These are phyloP conservation scores for Boletus rubescentipes DNA, from an alignment of 768 basidiomycete genomes.

Conservation along the genomic window DNA sequence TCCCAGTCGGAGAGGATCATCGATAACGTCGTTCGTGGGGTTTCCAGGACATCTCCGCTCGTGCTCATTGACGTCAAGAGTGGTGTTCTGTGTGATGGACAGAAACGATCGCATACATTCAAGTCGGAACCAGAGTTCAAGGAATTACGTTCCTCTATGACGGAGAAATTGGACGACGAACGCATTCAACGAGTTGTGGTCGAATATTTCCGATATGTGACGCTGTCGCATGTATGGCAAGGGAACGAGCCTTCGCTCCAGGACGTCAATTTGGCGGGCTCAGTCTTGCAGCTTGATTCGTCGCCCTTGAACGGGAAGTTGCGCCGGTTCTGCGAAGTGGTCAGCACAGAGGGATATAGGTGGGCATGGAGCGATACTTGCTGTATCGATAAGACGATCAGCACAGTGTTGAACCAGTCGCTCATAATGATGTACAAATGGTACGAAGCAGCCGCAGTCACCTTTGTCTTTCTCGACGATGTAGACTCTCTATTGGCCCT, in stretches of 20 bases:
- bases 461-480: neutral
- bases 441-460: conserved; percentile 10
- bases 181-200: neutral
- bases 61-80: neutral
- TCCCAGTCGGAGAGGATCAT: neutral
- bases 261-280: neutral
- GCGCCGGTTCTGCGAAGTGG: conserved; percentile 4
- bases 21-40: neutral
- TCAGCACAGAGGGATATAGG: conserved; percentile 6
- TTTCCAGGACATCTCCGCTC: neutral
- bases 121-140: neutral
- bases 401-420: conserved; percentile 3
- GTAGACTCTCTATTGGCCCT: neutral
- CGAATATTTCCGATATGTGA: conserved; percentile 11
- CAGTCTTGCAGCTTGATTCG: conserved; percentile 4
- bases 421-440: conserved; percentile 15
- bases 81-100: neutral
- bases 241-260: conserved; percentile 9
- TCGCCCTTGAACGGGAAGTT: conserved; percentile 3
- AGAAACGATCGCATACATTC: neutral
- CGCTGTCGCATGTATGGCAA: conserved; percentile 15
- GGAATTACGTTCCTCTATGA: conserved; percentile 10
- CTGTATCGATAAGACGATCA: conserved; percentile 13
- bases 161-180: neutral
- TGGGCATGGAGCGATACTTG: conserved; percentile 17